These are phyloP conservation scores for Pseudofabraea citricarpa DNA, from an alignment of 2,329 filamentous ascomycete genomes.

Conservation along the genomic window DNA sequence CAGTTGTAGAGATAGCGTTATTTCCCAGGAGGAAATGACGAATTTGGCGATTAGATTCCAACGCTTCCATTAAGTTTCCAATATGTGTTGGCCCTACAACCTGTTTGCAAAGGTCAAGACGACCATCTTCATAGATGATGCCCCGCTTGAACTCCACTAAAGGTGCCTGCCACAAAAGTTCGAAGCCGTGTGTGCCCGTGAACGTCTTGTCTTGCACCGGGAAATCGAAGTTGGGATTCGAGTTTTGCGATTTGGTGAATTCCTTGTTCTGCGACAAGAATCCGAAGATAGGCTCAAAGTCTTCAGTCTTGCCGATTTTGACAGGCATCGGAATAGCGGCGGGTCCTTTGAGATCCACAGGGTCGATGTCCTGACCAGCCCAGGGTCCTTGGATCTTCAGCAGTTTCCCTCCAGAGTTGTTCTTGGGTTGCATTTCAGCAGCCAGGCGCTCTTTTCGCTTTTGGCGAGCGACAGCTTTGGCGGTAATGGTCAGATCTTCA, in stretches of 20 bases:
- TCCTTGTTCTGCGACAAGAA: slow-evolving; percentile 9
- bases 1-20: slow-evolving; percentile 47
- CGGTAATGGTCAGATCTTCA: slow-evolving; percentile 4
- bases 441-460: slow-evolving; percentile 1
- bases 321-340: slow-evolving; percentile 15
- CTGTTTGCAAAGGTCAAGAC: slow-evolving; percentile 52
- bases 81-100: slow-evolving; percentile 48
- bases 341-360: slow-evolving; percentile 14
- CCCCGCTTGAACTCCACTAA: slow-evolving; percentile 7
- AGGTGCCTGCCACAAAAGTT: slow-evolving; percentile 3
- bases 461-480: slow-evolving; percentile 9
- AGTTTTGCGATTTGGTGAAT: slow-evolving; percentile 2
- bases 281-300: slow-evolving; percentile 12
- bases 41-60: slow-evolving; percentile 42
- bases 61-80: slow-evolving; percentile 41
- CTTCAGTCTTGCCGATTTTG: slow-evolving; percentile 11
- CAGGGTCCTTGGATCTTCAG: slow-evolving; percentile 13
- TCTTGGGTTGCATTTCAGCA: slow-evolving; percentile 1
- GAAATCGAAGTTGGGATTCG: too few relatives aligned
- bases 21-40: slow-evolving; percentile 49
- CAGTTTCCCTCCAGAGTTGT: slow-evolving; percentile 4
- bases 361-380: slow-evolving; percentile 14
- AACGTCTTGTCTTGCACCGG: too few relatives aligned
- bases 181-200: not conserved
- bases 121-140: slow-evolving; percentile 42